A percentile compares a stretch with the other conserved stretches of the same genome.
phyloP scores from a whole-genome alignment of 139 green algal genomes.

The Micractinium sp. region DNA sequence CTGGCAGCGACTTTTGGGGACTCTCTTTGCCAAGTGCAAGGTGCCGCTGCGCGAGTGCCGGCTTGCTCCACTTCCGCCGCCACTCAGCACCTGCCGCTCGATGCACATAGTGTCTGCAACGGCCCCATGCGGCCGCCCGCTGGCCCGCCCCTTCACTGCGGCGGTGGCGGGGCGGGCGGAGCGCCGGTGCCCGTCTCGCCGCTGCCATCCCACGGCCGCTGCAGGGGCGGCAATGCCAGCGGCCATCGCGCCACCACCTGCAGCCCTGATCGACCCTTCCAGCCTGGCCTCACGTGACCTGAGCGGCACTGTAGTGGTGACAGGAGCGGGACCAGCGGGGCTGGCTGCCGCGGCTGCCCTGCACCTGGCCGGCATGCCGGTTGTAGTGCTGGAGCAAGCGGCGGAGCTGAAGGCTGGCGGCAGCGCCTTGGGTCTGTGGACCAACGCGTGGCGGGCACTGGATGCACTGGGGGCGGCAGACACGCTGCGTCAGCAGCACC shows the following conservation, averaged over 20 bases:
- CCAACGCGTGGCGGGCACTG: constrained; percentile 81
- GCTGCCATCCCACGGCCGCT: neutral
- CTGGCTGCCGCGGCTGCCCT: constrained; percentile 71
- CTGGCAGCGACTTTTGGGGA: no score
- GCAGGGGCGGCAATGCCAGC: neutral
- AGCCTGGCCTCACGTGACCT: constrained; percentile 1
- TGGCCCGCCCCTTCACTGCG: neutral
- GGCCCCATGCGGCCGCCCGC: neutral
- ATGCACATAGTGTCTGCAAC: neutral
- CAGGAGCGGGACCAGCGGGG: constrained; percentile 73
- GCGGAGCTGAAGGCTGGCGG: constrained; percentile 48
- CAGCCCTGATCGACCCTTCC: neutral
- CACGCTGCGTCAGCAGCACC: constrained; percentile 53
- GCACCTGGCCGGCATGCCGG: constrained; percentile 58
- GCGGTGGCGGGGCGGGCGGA: neutral
- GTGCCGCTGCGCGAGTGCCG: neutral
- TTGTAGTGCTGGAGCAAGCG: constrained; percentile 66
- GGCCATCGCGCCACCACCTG: neutral
- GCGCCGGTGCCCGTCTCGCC: neutral
- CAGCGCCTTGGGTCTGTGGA: constrained; percentile 75
- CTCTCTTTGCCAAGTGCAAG: neutral
- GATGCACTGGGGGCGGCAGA: constrained; percentile 70
- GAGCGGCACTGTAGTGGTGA: constrained; percentile 51
- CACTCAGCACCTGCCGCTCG: neutral
- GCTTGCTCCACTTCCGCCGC: neutral